Percentiles rank a stretch among this genome's conserved stretches.
Evolutionary conservation across 78 protist genomes (phyloP).

Genomic region (Planoprotostelium fungivorum): DNA sequence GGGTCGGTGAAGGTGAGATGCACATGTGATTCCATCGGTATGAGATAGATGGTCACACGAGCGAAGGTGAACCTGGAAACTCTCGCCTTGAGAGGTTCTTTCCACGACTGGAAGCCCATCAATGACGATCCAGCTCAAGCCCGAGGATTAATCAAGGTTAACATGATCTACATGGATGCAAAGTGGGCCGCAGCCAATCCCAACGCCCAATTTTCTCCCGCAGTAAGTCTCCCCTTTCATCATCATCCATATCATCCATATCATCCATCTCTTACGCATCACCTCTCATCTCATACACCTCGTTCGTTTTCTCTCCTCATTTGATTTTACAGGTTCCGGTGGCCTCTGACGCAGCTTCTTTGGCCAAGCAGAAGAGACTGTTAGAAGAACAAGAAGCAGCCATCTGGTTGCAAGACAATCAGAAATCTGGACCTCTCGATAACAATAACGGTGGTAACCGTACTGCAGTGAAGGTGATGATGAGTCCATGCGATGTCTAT

Average conservation of each 20-base stretch:
- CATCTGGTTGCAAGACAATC: not conserved
- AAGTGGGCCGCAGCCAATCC: not conserved
- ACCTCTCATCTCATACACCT: not conserved
- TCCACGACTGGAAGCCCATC: not conserved
- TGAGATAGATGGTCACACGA: not conserved
- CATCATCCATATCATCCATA: too few species aligned
- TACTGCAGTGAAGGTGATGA: too few species aligned
- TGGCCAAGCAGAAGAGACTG: not conserved
- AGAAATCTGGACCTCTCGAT: not conserved
- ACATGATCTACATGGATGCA: not conserved
- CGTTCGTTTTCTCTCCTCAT: too few species aligned
- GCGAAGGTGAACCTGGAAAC: not conserved
- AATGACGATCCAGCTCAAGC: not conserved
- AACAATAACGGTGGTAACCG: too few species aligned
- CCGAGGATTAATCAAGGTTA: not conserved
- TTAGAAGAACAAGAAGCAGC: not conserved
- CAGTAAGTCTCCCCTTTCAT: too few species aligned
- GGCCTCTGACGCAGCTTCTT: not conserved
- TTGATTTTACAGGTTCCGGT: not conserved
- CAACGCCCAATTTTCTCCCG: not conserved
- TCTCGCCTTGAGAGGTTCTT: not conserved
- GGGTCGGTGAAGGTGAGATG: not conserved
- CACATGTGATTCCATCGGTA: not conserved
- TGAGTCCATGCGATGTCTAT: too few species aligned
- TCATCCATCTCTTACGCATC: too few species aligned